These are phyloP conservation scores for Daldinia sp. DNA, from an alignment of 2,329 filamentous ascomycete genomes.

Conservation along the genomic window DNA sequence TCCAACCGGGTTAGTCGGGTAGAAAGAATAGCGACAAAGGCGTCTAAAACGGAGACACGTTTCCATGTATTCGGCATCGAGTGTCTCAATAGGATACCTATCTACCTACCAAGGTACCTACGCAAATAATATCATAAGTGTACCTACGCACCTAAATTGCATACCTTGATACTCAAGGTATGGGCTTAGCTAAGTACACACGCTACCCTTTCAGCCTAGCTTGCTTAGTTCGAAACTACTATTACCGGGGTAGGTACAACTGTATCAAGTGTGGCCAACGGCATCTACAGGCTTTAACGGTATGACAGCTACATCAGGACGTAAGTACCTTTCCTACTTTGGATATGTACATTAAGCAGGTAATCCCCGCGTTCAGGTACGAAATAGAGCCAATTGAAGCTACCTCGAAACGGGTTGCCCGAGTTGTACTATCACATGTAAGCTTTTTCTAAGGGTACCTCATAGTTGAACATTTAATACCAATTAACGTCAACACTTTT, in stretches of 20 bases:
- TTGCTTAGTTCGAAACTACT: background rate
- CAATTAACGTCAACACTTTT: conserved; percentile 31
- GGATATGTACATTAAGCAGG: background rate
- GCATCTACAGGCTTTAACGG: background rate
- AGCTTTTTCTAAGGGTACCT: conserved; percentile 21
- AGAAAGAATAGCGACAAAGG: background rate
- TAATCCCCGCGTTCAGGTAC: background rate
- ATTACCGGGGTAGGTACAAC: too few relatives aligned
- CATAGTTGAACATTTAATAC: too few relatives aligned
- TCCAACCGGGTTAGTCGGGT: conserved; percentile 12
- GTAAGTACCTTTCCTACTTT: too few relatives aligned
- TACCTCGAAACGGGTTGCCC: too few relatives aligned
- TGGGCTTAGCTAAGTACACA: background rate
- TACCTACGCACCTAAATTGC: too few relatives aligned
- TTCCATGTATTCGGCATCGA: conserved; percentile 16
- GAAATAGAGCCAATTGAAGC: too few relatives aligned
- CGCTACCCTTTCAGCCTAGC: background rate
- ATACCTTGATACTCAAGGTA: too few relatives aligned
- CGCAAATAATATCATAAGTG: background rate
- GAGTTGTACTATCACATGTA: conserved; percentile 32
- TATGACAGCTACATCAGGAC: background rate
- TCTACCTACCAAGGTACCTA: background rate
- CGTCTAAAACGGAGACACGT: conserved; percentile 26
- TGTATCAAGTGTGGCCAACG: background rate
- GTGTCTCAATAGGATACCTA: background rate